Evolutionary conservation across 2,329 filamentous ascomycete species (phyloP).

Genomic region (Purpureocillium takamizusanense): DNA sequence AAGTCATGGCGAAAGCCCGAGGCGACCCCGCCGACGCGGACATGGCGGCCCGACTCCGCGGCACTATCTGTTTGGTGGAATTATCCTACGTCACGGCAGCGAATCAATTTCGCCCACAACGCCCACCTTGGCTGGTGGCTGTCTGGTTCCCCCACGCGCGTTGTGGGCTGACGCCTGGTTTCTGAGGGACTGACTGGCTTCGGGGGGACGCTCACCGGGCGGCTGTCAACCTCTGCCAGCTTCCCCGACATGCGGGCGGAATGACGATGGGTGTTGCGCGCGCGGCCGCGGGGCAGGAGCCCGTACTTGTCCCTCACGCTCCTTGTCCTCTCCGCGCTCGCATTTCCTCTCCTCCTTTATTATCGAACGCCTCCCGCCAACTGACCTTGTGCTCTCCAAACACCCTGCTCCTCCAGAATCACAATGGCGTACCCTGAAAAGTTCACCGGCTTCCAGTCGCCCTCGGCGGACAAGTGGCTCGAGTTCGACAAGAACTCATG

Average conservation of each 20-base stretch:
- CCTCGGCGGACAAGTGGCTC: slow-evolving; percentile 42
- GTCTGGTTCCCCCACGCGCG: background rate
- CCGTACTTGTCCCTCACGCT: background rate
- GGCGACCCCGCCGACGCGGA: too few species aligned
- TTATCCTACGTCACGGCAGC: background rate
- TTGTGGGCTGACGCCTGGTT: background rate
- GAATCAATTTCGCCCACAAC: background rate
- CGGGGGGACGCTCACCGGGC: background rate
- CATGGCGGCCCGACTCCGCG: background rate
- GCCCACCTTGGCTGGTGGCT: too few species aligned
- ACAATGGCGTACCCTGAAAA: slow-evolving; percentile 48
- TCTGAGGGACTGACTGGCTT: too few species aligned
- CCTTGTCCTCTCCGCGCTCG: background rate
- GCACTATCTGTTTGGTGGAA: slow-evolving; percentile 1
- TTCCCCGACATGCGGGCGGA: too few species aligned
- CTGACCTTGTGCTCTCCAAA: background rate
- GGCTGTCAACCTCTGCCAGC: background rate
- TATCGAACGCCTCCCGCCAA: too few species aligned
- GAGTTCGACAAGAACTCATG: slow-evolving; percentile 66
- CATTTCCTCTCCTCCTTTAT: too few species aligned
- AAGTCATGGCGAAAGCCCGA: background rate
- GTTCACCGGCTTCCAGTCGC: slow-evolving; percentile 53
- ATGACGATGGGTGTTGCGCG: too few species aligned
- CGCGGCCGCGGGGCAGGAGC: background rate
- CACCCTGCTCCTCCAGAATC: slow-evolving; percentile 2